A percentile compares a stretch with the other conserved stretches of the same genome.
phyloP scores from a whole-genome alignment of 257 asterid species.

The Linderniella brevidens region DNA sequence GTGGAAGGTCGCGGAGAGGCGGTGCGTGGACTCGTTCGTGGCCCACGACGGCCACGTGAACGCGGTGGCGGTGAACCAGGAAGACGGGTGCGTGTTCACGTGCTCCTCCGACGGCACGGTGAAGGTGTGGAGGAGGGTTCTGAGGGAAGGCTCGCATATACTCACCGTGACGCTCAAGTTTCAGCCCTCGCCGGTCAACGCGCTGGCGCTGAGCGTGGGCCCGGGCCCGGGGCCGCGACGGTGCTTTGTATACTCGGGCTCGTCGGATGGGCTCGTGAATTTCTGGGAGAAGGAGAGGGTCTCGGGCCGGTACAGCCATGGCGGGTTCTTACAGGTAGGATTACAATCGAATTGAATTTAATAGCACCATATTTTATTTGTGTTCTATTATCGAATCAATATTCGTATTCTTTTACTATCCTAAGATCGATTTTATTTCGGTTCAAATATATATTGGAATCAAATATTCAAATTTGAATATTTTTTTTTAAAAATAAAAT shows the following conservation, averaged over 20 bases:
- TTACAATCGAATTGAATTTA: no score
- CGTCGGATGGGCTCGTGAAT: constrained; percentile 59
- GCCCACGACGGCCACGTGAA: constrained; percentile 52
- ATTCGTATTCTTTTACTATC: no score
- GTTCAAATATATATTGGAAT: no score
- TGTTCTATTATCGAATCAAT: no score
- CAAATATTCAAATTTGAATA: no score
- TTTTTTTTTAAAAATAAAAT: no score
- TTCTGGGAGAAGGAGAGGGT: constrained; percentile 10
- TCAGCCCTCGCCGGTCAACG: constrained; percentile 54
- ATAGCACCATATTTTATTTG: no score
- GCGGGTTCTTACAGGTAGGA: constrained; percentile 49
- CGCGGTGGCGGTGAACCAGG: constrained; percentile 35
- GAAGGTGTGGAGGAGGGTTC: constrained; percentile 53
- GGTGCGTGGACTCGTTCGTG: constrained; percentile 39
- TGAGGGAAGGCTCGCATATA: constrained; percentile 30
- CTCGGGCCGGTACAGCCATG: constrained; percentile 52
- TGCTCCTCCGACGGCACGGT: constrained; percentile 54
- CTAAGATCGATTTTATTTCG: no score
- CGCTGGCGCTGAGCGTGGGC: constrained; percentile 26
- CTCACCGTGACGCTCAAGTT: constrained; percentile 52
- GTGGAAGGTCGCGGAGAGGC: constrained; percentile 31
- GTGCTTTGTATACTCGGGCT: constrained; percentile 47
- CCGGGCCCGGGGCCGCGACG: not conserved
- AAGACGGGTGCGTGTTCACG: constrained; percentile 51